Evolutionary conservation across 352 stramenopile genomes (phyloP), one percentile per base, ranked within the genome.

Genomic region (Phytophthora europaea): DNA sequence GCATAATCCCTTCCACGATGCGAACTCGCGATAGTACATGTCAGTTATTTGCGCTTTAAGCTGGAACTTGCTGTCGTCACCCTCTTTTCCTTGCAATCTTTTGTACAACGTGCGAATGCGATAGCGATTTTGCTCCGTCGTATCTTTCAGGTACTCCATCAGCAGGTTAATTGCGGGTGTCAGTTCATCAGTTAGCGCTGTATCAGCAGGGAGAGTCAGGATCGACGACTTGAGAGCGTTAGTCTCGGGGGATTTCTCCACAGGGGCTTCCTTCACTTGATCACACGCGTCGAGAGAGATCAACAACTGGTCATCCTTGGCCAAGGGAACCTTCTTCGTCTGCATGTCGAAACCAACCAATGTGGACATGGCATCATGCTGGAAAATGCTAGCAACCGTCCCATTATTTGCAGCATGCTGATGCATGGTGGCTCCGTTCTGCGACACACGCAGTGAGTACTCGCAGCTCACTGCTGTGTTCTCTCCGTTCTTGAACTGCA

Each of bases 141-240:
- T 88, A 61, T 95, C 86, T 43, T 89, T 82, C 33, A 94, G 71
- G 28, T 92, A 78, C n/a, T 93, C 90, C 26, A 94, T 76, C 5
- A 95, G 73, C 57, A 97, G 40, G n/a, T 85, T 92, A 31, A 93
- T 83, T 56, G 90, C 81, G 9, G 89, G 86, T 28, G 89, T 94
- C 22, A 94, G 55, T 60, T 95, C 90, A 61, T 96, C 90, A 2
- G 61, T 61, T 34, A 78, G 43, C 26, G 67, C 22, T 1, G 20
- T 53, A 22, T 58, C 23, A 20, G 5, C 22, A 59, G 56, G 8
- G 53, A 53, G 20, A 53, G 47, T 13, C 20, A 53, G 4, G 47
- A 53, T 28, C 47, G 47, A 28, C 4, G 20, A 13, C 10, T 31
- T 28, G 47, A 16, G n/a, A 6, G n/a, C 9, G 16, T 28, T 53